Evolutionary conservation across 352 stramenopile genomes (phyloP).

Genomic region (Globisporangium lucens): DNA sequence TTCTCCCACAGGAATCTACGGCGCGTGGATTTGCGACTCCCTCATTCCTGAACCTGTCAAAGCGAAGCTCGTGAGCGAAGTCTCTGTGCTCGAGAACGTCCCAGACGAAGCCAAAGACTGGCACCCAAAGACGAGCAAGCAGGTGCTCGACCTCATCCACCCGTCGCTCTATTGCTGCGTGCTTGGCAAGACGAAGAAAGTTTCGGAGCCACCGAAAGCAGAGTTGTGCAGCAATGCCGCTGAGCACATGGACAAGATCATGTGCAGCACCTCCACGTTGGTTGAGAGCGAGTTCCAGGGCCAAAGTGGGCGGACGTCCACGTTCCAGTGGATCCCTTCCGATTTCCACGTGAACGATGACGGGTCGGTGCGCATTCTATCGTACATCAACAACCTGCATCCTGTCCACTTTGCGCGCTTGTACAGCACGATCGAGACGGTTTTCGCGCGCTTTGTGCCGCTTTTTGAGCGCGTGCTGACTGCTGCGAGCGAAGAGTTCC

Average conservation of each 20-base stretch:
- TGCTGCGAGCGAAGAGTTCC: not conserved
- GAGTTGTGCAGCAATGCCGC: not conserved
- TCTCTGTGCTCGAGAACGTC: conserved; percentile 33
- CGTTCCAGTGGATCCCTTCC: conserved; percentile 46
- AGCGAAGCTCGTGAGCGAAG: conserved; percentile 25
- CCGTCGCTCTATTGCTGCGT: conserved; percentile 65
- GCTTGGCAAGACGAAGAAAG: conserved; percentile 25
- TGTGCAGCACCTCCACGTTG: conserved; percentile 19
- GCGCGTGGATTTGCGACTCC: conserved; percentile 29
- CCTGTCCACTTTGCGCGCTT: conserved; percentile 23
- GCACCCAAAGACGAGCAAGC: conserved; percentile 43
- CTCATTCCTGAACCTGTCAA: conserved; percentile 25
- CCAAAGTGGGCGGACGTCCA: not conserved
- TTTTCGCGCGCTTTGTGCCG: conserved; percentile 38
- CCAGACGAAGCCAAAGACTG: conserved; percentile 47
- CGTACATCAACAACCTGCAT: conserved; percentile 61
- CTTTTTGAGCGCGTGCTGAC: conserved; percentile 35
- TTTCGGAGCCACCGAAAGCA: not conserved
- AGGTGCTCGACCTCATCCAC: conserved; percentile 58
- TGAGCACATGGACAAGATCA: conserved; percentile 33
- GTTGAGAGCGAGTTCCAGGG: conserved; percentile 18
- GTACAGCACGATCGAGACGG: conserved; percentile 28
- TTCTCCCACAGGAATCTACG: conserved; percentile 3
- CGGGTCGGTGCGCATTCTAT: conserved; percentile 23
- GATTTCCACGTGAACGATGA: conserved; percentile 24